Evolutionary conservation across 2,329 filamentous ascomycete genomes (phyloP), one percentile per base, ranked within the genome.

Genomic region (Trichoderma sp.): DNA sequence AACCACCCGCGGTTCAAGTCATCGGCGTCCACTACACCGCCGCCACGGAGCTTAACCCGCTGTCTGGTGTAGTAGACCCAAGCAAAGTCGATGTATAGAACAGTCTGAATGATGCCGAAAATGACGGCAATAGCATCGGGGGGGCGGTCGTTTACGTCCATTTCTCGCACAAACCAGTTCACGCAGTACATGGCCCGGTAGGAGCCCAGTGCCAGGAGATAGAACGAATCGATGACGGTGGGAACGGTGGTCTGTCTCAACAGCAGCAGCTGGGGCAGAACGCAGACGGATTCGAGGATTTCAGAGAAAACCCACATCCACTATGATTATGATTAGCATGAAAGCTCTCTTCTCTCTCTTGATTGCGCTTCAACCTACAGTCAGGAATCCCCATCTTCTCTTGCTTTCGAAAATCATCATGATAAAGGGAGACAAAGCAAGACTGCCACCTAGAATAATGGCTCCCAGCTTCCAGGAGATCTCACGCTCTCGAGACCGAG

Each of bases 1-100:
- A 98, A 84, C 90, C 94, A 97, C 72, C 94, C 92, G 68, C 92
- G 90, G 72, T 90, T 87, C 77, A 97, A 84, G 77, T 98, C 95
- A 73, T 97, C 94, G 4, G 91, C 91, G 77, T 98, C 95, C 16
- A 98, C 93, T 21, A 97, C 86, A 7, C 93, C 93, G 56, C 95
- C 95, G 73, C 79, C 90, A 71, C 95, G 88, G 19, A 98, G 89
- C 89, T 97, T 97, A 76, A 98, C 94, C 69, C 94, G 89, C 83
- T 97, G 95, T 72, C 95, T 88, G 13, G 91, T 92, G 83, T 92
- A 97, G 84, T 98, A 98, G 1, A 98, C 94, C 94, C 94, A 97
- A 43, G 93, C 94, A 78, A 98, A 98, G 81, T 98, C 95, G 74
- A 94, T 79, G 80, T 97, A 97, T 55, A 97, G 88, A 1, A 91